These are phyloP conservation scores for Nigrospora oryzae DNA, from an alignment of 2,329 filamentous ascomycete genomes.

Conservation along the genomic window DNA sequence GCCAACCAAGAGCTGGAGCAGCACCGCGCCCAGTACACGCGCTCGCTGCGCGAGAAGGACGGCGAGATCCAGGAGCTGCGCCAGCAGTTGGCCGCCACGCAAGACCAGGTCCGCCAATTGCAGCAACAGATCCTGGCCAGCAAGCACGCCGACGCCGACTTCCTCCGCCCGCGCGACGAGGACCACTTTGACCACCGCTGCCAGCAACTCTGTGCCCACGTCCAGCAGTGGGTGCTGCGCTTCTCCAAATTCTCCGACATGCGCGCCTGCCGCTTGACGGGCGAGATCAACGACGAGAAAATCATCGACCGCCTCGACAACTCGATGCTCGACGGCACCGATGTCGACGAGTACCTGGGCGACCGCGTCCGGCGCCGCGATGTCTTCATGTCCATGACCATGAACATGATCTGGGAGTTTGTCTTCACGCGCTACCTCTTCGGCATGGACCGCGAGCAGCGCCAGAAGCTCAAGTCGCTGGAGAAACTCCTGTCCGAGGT, in stretches of 20 bases:
- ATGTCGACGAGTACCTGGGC: slow-evolving; percentile 79
- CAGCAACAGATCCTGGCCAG: slow-evolving; percentile 49
- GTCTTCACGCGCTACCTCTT: slow-evolving; percentile 97
- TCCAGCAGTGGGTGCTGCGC: slow-evolving; percentile 94
- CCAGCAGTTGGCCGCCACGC: slow-evolving; percentile 67
- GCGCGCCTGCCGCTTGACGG: slow-evolving; percentile 73
- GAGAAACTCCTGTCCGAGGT: slow-evolving; percentile 89
- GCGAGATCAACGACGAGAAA: slow-evolving; percentile 83
- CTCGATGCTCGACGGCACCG: slow-evolving; percentile 84
- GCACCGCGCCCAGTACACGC: slow-evolving; percentile 53
- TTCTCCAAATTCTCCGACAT: slow-evolving; percentile 98
- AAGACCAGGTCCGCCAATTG: slow-evolving; percentile 50
- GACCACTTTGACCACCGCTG: slow-evolving; percentile 94
- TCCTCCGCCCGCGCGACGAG: slow-evolving; percentile 75
- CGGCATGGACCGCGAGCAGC: slow-evolving; percentile 95
- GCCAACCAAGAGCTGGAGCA: slow-evolving; percentile 62
- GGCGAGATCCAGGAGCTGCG: slow-evolving; percentile 72
- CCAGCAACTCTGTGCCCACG: slow-evolving; percentile 88
- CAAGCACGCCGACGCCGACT: slow-evolving; percentile 57
- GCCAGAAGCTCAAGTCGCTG: slow-evolving; percentile 91
- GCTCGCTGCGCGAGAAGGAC: slow-evolving; percentile 71
- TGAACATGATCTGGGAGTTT: slow-evolving; percentile 99
- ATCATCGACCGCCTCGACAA: slow-evolving; percentile 92
- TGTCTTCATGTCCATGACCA: slow-evolving; percentile 96
- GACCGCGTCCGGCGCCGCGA: slow-evolving; percentile 86